Conservation (phyloP, 441 rosid species). For the Omphalea diandra region DNA sequence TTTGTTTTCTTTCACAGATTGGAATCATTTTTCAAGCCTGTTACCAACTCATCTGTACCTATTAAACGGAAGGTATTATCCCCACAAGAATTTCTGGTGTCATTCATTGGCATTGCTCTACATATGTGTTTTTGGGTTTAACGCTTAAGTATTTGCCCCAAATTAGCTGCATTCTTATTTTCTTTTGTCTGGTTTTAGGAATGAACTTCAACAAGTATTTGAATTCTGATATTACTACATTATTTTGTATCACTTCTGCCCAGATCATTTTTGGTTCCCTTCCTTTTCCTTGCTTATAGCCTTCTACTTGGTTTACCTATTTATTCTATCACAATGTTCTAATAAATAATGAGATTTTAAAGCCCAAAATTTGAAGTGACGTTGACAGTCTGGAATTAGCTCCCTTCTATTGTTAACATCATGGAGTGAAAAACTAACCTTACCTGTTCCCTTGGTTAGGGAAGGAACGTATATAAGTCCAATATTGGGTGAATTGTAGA, state of each 20-base stretch:
- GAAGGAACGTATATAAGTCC: too few relatives aligned
- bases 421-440: too few relatives aligned
- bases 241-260: not conserved
- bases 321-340: not conserved
- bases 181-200: not conserved
- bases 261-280: not conserved
- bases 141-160: not conserved
- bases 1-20: slow-evolving; percentile 41
- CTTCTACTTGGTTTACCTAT: not conserved
- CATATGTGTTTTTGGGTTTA: not conserved
- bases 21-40: slow-evolving; percentile 92
- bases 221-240: not conserved
- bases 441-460: too few relatives aligned
- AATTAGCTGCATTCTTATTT: not conserved
- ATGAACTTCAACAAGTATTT: not conserved
- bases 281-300: not conserved
- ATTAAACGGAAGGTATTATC: slow-evolving; percentile 78
- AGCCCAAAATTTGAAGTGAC: not conserved
- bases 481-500: too few relatives aligned
- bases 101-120: not conserved
- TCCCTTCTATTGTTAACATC: too few relatives aligned
- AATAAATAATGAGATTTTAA: not conserved
- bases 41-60: slow-evolving; percentile 52
- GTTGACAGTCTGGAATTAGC: not conserved
- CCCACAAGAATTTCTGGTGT: slow-evolving; percentile 15